Conservation (phyloP, 1,284 basidiomycete species). For the Rhizoctonia solani region DNA sequence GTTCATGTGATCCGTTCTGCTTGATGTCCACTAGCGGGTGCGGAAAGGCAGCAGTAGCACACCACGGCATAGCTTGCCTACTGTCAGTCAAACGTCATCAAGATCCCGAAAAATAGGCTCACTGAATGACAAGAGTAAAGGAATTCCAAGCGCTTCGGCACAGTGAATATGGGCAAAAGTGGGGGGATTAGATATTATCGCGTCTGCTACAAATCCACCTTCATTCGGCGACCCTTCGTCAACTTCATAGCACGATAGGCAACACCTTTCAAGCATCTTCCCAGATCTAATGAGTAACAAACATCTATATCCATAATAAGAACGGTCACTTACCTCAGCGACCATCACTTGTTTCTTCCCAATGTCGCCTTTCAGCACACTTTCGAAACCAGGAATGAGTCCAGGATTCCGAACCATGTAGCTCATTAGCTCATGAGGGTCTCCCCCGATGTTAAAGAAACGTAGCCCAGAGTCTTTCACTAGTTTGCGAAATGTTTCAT, state of each 20-base stretch:
- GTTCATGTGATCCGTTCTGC: conserved; percentile 53
- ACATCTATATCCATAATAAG: background rate
- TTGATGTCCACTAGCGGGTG: conserved; percentile 65
- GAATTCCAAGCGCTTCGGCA: conserved; percentile 64
- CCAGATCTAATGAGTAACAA: background rate
- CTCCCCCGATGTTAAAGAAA: conserved; percentile 61
- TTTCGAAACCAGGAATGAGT: conserved; percentile 55
- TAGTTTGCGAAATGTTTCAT: conserved; percentile 63
- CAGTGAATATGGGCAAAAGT: conserved; percentile 66
- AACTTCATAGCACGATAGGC: conserved; percentile 55
- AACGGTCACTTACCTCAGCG: conserved; percentile 43
- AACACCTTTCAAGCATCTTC: conserved; percentile 63
- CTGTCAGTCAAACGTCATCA: background rate
- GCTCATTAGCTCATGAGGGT: conserved; percentile 63
- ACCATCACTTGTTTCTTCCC: conserved; percentile 54
- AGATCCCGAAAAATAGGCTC: conserved; percentile 42
- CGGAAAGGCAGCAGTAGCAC: conserved; percentile 61
- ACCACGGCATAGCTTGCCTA: conserved; percentile 68
- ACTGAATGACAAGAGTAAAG: conserved; percentile 62
- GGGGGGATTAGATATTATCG: conserved; percentile 67
- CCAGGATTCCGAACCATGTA: conserved; percentile 64
- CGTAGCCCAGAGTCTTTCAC: conserved; percentile 57
- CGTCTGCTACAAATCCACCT: conserved; percentile 58
- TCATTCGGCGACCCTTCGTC: conserved; percentile 51
- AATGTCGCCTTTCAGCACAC: conserved; percentile 55